These are phyloP conservation scores for Jackrogersella multiformis DNA, from an alignment of 495 filamentous ascomycete species.

Conservation along the genomic window DNA sequence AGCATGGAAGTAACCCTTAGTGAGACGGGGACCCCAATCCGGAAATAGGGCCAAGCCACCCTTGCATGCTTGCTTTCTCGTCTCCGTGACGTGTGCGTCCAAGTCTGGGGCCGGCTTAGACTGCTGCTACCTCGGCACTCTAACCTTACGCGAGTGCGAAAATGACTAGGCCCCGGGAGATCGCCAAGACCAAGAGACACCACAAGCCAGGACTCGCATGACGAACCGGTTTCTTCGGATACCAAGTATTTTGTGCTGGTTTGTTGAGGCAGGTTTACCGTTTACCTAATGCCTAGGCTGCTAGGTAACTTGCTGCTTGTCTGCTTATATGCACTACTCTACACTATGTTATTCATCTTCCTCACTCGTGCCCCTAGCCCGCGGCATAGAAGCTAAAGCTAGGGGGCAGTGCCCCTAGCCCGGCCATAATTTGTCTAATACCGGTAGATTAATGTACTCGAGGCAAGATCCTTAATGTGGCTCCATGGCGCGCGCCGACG, in stretches of 20 bases:
- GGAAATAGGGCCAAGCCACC: constrained; percentile 11
- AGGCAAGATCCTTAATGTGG: background rate
- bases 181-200: constrained; percentile 13
- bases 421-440: constrained; percentile 26
- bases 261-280: background rate
- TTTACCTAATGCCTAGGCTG: too few relatives aligned
- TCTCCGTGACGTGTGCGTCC: constrained; percentile 13
- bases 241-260: background rate
- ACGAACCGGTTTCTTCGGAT: constrained; percentile 22
- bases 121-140: constrained; percentile 1
- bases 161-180: constrained; percentile 27
- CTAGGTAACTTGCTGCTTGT: background rate
- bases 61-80: constrained; percentile 21
- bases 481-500: background rate
- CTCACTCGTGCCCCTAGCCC: too few relatives aligned
- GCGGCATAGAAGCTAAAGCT: constrained; percentile 7
- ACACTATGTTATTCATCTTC: too few relatives aligned
- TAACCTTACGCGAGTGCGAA: background rate
- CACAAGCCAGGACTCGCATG: constrained; percentile 3
- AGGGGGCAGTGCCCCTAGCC: constrained; percentile 14
- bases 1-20: too few relatives aligned
- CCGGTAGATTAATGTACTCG: constrained; percentile 13
- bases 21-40: background rate
- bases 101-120: background rate
- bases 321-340: background rate